Evolutionary conservation across 371 early-diverging fungal species (phyloP).

Genomic region (Zychaea mexicana): DNA sequence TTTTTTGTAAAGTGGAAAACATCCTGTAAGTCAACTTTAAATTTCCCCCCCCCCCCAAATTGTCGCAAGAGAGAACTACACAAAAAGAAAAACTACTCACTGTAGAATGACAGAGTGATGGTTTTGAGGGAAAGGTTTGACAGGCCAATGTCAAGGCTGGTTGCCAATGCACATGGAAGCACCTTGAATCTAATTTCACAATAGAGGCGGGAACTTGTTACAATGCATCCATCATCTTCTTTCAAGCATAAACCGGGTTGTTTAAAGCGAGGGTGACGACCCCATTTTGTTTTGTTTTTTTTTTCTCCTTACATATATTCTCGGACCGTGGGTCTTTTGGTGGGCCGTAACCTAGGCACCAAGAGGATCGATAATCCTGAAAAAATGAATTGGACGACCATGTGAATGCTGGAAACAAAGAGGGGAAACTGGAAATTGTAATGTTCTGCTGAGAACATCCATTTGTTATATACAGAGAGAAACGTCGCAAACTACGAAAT

Average conservation of each 20-base stretch:
- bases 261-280: too few species aligned
- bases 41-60: neutral
- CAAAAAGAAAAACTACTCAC: slow-evolving; percentile 31
- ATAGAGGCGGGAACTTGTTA: too few species aligned
- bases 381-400: slow-evolving; percentile 71
- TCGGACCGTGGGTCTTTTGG: slow-evolving; percentile 44
- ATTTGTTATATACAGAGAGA: slow-evolving; percentile 86
- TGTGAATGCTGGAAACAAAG: slow-evolving; percentile 76
- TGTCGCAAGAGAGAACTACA: too few species aligned
- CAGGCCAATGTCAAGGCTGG: slow-evolving; percentile 89
- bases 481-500: slow-evolving; percentile 59
- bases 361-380: slow-evolving; percentile 56
- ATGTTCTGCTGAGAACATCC: slow-evolving; percentile 79
- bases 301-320: slow-evolving; percentile 60
- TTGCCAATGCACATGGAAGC: slow-evolving; percentile 86
- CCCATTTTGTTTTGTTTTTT: too few species aligned
- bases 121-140: slow-evolving; percentile 83
- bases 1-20: neutral
- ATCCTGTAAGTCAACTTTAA: neutral
- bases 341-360: slow-evolving; percentile 59
- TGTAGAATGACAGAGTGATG: slow-evolving; percentile 90
- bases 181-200: slow-evolving; percentile 64
- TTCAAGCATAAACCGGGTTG: too few species aligned
- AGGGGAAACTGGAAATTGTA: slow-evolving; percentile 82
- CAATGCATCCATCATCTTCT: too few species aligned